A percentile compares a stretch with the other conserved stretches of the same genome.
These are phyloP conservation scores for Hypholoma sublateritium DNA, from an alignment of 768 basidiomycete genomes.

Conservation along the genomic window DNA sequence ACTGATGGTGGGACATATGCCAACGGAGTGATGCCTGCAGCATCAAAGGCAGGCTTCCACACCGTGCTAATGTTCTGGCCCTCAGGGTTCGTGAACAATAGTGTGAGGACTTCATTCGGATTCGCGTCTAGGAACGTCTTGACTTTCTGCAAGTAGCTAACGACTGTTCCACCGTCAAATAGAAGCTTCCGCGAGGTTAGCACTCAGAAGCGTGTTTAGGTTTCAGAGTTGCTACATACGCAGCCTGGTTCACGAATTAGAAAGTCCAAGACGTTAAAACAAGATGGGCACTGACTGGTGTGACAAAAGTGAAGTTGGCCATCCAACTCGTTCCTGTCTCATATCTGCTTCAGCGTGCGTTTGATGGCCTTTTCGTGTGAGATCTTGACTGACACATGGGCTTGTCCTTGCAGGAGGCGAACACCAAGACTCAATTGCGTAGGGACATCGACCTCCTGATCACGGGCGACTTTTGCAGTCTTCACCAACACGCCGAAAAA, in stretches of 20 bases:
- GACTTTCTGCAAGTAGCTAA: slow-evolving; percentile 49
- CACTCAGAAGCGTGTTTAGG: neutral
- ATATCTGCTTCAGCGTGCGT: neutral
- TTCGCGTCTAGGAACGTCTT: slow-evolving; percentile 58
- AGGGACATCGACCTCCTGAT: slow-evolving; percentile 51
- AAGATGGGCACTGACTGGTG: slow-evolving; percentile 39
- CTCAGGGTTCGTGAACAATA: slow-evolving; percentile 70
- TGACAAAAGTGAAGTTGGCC: slow-evolving; percentile 66
- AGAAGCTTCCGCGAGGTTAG: slow-evolving; percentile 28
- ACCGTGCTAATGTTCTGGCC: slow-evolving; percentile 43
- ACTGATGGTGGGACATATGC: slow-evolving; percentile 52
- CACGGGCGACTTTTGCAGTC: slow-evolving; percentile 38
- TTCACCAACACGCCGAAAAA: neutral
- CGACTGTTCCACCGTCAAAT: slow-evolving; percentile 54
- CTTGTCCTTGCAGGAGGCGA: slow-evolving; percentile 61
- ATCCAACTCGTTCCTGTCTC: slow-evolving; percentile 26
- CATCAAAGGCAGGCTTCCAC: slow-evolving; percentile 55
- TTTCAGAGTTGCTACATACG: slow-evolving; percentile 17
- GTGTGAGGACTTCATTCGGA: slow-evolving; percentile 64
- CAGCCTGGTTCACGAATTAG: slow-evolving; percentile 27
- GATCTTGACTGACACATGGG: slow-evolving; percentile 37
- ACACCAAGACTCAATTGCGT: slow-evolving; percentile 50
- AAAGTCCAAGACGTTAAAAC: neutral
- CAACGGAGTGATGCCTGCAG: slow-evolving; percentile 40
- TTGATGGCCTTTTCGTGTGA: too few species aligned